phyloP scores from a whole-genome alignment of 2,329 filamentous ascomycete species.

The Phialocephala sp. region DNA sequence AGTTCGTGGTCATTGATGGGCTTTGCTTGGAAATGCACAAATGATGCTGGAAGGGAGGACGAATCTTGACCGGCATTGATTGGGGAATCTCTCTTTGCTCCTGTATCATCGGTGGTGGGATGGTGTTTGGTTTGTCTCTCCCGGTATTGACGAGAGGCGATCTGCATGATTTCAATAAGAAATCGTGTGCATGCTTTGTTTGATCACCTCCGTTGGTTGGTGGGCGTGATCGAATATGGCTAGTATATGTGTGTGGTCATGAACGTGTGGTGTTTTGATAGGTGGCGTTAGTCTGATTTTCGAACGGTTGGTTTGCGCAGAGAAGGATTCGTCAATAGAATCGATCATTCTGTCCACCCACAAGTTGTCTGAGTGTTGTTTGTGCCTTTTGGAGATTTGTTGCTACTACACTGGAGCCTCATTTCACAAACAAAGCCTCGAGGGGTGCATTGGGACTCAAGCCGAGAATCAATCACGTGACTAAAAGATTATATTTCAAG shows the following conservation, averaged over 20 bases:
- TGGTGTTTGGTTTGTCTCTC: conserved; percentile 36
- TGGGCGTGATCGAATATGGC: conserved; percentile 6
- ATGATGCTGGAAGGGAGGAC: conserved; percentile 17
- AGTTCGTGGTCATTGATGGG: conserved; percentile 23
- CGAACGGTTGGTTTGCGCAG: not conserved
- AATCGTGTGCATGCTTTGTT: conserved; percentile 21
- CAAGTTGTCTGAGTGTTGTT: too few species aligned
- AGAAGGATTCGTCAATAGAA: conserved; percentile 4
- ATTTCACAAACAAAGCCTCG: too few species aligned
- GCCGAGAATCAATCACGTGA: too few species aligned
- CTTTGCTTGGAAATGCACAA: conserved; percentile 29
- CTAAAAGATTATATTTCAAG: too few species aligned
- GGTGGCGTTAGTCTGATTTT: conserved; percentile 28
- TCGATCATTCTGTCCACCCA: not conserved
- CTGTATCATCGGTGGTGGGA: conserved; percentile 29
- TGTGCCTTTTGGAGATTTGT: not conserved
- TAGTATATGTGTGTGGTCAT: conserved; percentile 25
- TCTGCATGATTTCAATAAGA: conserved; percentile 21
- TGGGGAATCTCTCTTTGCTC: conserved; percentile 27
- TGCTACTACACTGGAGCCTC: not conserved
- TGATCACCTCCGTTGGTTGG: conserved; percentile 10
- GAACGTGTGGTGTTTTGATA: conserved; percentile 33
- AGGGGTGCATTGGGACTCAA: too few species aligned
- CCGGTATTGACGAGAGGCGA: conserved; percentile 15
- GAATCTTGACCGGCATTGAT: conserved; percentile 18